Base-by-base conservation (phyloP, 2,329 filamentous ascomycete genomes). In the Ophiostoma montium region DNA sequence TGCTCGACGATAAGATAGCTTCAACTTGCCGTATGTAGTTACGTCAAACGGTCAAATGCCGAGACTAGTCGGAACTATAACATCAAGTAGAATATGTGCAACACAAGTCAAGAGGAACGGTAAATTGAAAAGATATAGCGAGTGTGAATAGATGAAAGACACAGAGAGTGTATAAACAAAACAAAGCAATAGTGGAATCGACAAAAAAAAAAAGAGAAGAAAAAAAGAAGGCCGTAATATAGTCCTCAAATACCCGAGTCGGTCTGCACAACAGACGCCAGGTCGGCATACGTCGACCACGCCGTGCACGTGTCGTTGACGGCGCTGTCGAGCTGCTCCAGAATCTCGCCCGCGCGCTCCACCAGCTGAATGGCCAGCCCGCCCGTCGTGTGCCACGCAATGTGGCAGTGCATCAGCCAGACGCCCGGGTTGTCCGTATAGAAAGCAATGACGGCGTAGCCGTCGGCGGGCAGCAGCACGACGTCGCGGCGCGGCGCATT, bases 331-430 rank as follows among this genome's bases (percentile, higher is more conserved):
- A 52, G 46, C 38, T 38, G 30, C 9, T 19, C 35, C 4, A 19
- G 35, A 36, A 54, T 52, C 32, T 54, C 48, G 12, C 23, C 21
- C 21, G 18, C 35, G 39, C 43, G 46, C 57, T 62, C 75, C 11
- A 76, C 54, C 55, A 76, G 74, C 56, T 76, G 70, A 36, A 75
- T 60, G 6, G 64, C 68, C 18, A 76, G 63, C 30, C 71, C 72
- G 50, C 66, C 65, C 48, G 60, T 62, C 39, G 71, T 63, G 58
- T 76, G 72, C 70, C 66, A 71, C 21, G 67, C 66, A 54, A 71
- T 70, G 60, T 76, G 72, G 58, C 72, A 76, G 61, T 76, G 72
- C 56, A 75, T 67, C 5, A 69, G 64, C 71, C 72, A 75, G 8
- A 42, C 51, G 16, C 71, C 71, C 0, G 70, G 71, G 52, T 74